A percentile compares a stretch with the other conserved stretches of the same genome.
Evolutionary conservation across 495 filamentous ascomycete species (phyloP).

Genomic region (Articulospora tetracladia): DNA sequence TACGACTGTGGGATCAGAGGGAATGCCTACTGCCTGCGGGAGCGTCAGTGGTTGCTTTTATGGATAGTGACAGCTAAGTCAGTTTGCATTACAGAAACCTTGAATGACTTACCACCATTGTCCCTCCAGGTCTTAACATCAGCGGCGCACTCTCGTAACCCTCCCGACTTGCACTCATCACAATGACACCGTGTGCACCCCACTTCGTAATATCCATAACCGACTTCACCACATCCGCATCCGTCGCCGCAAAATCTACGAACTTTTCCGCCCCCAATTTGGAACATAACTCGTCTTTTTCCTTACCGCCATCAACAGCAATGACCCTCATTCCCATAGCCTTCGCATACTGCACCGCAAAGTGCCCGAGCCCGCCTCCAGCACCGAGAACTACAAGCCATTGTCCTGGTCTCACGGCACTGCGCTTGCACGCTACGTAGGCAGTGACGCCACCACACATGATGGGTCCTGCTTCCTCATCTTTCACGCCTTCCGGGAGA

Average conservation of each 20-base stretch:
- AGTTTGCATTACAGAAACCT: too few species aligned
- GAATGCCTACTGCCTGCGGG: neutral
- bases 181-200: neutral
- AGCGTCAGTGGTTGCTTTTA: too few species aligned
- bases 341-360: conserved; percentile 58
- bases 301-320: conserved; percentile 28
- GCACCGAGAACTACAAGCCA: conserved; percentile 55
- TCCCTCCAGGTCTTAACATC: neutral
- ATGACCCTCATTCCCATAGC: conserved; percentile 66
- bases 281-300: neutral
- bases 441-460: conserved; percentile 63
- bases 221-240: neutral
- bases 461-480: conserved; percentile 57
- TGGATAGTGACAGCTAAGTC: too few species aligned
- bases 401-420: conserved; percentile 49
- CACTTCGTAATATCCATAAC: neutral
- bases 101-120: neutral
- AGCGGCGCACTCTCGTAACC: neutral
- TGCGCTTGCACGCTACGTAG: conserved; percentile 51
- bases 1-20: neutral
- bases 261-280: neutral
- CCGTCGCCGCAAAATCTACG: neutral
- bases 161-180: neutral
- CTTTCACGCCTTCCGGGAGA: conserved; percentile 54
- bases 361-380: conserved; percentile 60